phyloP scores from a whole-genome alignment of 2,329 filamentous ascomycete genomes.

The Exserohilum rostratum region DNA sequence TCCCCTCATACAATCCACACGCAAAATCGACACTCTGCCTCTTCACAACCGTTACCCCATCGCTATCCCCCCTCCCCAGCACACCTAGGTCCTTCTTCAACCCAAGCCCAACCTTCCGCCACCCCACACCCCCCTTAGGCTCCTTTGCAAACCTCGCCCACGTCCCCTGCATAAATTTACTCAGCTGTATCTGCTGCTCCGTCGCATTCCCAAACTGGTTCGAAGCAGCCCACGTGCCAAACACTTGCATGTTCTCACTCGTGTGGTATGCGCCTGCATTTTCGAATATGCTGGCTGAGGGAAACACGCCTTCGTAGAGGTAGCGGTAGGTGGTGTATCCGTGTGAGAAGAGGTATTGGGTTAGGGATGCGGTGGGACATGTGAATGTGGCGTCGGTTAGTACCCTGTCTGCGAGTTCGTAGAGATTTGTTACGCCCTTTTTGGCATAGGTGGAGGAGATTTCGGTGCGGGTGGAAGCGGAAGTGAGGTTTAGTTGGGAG shows the following conservation, averaged over 20 bases:
- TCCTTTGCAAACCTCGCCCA: slow-evolving; percentile 34
- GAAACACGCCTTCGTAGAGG: slow-evolving; percentile 20
- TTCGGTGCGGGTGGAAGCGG: neutral
- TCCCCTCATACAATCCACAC: neutral
- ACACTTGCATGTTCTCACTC: slow-evolving; percentile 29
- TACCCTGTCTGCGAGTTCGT: slow-evolving; percentile 12
- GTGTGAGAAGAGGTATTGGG: slow-evolving; percentile 10
- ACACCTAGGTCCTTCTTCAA: slow-evolving; percentile 13
- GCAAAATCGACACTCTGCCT: slow-evolving; percentile 14
- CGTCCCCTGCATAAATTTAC: slow-evolving; percentile 26
- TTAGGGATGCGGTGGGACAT: slow-evolving; percentile 9
- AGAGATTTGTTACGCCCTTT: neutral
- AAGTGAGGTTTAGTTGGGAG: slow-evolving; percentile 9
- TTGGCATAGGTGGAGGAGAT: slow-evolving; percentile 8
- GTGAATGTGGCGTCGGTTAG: slow-evolving; percentile 15
- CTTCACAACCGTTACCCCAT: slow-evolving; percentile 10
- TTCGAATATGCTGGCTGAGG: slow-evolving; percentile 13
- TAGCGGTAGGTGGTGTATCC: slow-evolving; percentile 27
- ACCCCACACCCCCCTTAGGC: slow-evolving; percentile 17
- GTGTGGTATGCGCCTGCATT: slow-evolving; percentile 26
- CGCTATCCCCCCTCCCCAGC: slow-evolving; percentile 11
- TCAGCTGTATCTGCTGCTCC: slow-evolving; percentile 21
- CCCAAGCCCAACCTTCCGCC: slow-evolving; percentile 10
- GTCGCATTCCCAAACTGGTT: slow-evolving; percentile 19
- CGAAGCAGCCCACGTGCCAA: slow-evolving; percentile 24